A percentile compares a stretch with the other conserved stretches of the same genome.
Evolutionary conservation across 2,329 filamentous ascomycete species (phyloP).

Genomic region (Macroventuria anomochaeta): DNA sequence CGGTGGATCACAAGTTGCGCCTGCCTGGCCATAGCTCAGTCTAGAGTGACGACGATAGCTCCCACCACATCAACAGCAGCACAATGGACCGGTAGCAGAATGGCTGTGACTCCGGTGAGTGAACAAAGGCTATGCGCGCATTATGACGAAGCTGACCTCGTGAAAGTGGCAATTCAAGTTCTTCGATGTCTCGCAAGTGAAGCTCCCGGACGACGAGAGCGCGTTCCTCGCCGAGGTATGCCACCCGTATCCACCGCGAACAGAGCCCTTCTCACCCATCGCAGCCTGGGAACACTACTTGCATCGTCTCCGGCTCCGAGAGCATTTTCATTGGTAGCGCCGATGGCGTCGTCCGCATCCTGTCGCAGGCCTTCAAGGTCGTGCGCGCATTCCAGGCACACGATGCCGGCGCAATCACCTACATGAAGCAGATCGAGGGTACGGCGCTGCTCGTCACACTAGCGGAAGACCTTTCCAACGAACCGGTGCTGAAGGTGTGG

Average conservation of each 20-base stretch:
- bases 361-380: conserved; percentile 86
- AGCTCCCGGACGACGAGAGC: conserved; percentile 78
- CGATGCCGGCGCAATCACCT: conserved; percentile 78
- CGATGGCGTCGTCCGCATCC: conserved; percentile 85
- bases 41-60: conserved; percentile 33
- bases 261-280: conserved; percentile 30
- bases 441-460: conserved; percentile 86
- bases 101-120: conserved; percentile 53
- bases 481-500: conserved; percentile 96
- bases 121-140: neutral
- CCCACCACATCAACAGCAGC: conserved; percentile 22
- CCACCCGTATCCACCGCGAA: conserved; percentile 11
- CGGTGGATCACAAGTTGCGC: conserved; percentile 14
- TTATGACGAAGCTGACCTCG: conserved; percentile 32
- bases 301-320: conserved; percentile 83
- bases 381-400: conserved; percentile 86
- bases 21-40: conserved; percentile 23
- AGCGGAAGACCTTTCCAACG: conserved; percentile 83
- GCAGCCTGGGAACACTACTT: conserved; percentile 72
- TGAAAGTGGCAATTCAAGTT: conserved; percentile 99
- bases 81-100: conserved; percentile 38
- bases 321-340: conserved; percentile 87
- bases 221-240: conserved; percentile 80
- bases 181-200: conserved; percentile 91
- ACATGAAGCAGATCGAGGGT: conserved; percentile 90